Conservation (phyloP, 1,284 basidiomycete genomes). For the Cutaneotrichosporon sp. region DNA sequence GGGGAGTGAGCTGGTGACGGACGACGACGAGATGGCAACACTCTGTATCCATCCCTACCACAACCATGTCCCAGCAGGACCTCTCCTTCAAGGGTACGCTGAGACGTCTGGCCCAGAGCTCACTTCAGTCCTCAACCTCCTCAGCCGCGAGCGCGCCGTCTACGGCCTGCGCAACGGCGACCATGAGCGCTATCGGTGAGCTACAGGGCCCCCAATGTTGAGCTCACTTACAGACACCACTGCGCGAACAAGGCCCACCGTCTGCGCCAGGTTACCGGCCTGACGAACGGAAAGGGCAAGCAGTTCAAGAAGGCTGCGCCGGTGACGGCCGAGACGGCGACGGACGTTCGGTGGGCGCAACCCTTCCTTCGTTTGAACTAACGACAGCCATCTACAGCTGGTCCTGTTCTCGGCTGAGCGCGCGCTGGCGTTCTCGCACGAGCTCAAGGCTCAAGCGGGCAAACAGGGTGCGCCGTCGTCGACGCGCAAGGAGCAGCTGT, state of each 20-base stretch:
- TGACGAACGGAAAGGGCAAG: slow-evolving; percentile 81
- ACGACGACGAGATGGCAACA: background rate
- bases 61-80: slow-evolving; percentile 16
- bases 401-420: slow-evolving; percentile 83
- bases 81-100: slow-evolving; percentile 39
- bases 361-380: background rate
- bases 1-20: background rate
- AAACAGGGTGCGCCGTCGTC: slow-evolving; percentile 23
- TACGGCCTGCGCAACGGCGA: slow-evolving; percentile 89
- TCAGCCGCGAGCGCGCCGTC: slow-evolving; percentile 68
- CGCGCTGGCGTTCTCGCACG: slow-evolving; percentile 85
- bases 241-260: slow-evolving; percentile 86
- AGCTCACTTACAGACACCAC: slow-evolving; percentile 60
- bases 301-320: slow-evolving; percentile 77
- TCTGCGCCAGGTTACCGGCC: slow-evolving; percentile 71
- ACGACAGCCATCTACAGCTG: slow-evolving; percentile 58
- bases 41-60: too few species aligned
- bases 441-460: slow-evolving; percentile 54
- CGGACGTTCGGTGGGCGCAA: slow-evolving; percentile 66
- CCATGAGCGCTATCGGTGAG: slow-evolving; percentile 71
- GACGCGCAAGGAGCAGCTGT: slow-evolving; percentile 38
- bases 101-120: slow-evolving; percentile 4
- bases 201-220: background rate
- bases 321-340: slow-evolving; percentile 60
- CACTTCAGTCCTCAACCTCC: slow-evolving; percentile 53